Evolutionary conservation across 2,329 filamentous ascomycete species (phyloP).

Genomic region (Colletotrichum aenigma): DNA sequence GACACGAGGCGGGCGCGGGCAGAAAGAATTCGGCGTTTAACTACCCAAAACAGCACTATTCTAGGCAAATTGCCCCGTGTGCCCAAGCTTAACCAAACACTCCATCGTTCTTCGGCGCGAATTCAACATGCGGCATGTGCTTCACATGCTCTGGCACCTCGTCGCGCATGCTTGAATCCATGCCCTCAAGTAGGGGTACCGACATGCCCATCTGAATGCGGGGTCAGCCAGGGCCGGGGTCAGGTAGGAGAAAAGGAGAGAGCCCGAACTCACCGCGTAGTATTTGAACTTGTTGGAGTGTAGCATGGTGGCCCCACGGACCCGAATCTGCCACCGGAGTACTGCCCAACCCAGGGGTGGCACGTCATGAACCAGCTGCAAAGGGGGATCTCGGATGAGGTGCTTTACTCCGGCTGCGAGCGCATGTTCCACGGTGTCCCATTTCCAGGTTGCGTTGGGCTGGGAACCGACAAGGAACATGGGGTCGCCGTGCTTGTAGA

Average conservation of each 20-base stretch:
- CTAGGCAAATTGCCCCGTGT: background rate
- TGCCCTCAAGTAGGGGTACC: background rate
- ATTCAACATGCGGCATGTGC: conserved; percentile 1
- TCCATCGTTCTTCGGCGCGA: background rate
- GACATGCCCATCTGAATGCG: background rate
- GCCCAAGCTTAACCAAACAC: background rate
- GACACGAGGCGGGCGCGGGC: background rate
- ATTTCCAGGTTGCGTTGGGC: conserved; percentile 49
- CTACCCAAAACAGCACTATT: background rate
- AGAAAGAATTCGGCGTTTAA: background rate
- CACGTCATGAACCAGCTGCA: conserved; percentile 3
- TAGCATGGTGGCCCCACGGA: background rate
- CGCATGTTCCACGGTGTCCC: conserved; percentile 56
- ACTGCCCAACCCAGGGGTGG: conserved; percentile 4
- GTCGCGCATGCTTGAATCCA: background rate
- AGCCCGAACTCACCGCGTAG: background rate
- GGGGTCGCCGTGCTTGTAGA: conserved; percentile 69
- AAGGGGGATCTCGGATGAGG: background rate
- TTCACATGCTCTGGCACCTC: background rate
- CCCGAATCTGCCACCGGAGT: background rate
- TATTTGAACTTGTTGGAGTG: conserved; percentile 13
- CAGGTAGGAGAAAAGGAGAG: background rate
- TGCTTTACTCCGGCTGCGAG: conserved; percentile 20
- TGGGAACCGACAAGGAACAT: conserved; percentile 61
- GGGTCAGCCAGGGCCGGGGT: background rate